These are phyloP conservation scores for Staphylotrichum longicolle DNA, from an alignment of 495 filamentous ascomycete genomes.

Conservation along the genomic window DNA sequence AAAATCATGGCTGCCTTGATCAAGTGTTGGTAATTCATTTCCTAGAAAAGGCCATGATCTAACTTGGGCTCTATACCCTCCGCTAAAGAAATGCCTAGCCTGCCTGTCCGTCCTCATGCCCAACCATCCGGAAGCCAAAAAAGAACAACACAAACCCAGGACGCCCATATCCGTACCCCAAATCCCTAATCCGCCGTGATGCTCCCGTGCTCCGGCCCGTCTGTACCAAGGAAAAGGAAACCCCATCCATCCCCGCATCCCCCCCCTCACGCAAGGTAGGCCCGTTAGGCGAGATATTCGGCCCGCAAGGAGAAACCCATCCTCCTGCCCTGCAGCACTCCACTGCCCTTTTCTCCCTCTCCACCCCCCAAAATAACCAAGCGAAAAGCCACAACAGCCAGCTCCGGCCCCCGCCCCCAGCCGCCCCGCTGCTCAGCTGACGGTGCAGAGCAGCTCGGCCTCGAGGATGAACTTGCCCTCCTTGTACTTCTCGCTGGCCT, in stretches of 20 bases:
- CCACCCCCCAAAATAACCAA: background rate
- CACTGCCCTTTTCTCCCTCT: background rate
- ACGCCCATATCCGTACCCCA: background rate
- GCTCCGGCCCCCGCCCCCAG: no score
- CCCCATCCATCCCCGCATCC: background rate
- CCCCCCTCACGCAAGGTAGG: background rate
- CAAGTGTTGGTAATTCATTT: no score
- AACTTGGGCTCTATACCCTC: no score
- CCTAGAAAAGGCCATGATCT: no score
- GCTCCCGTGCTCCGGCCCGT: background rate
- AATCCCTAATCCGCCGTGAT: constrained; percentile 1
- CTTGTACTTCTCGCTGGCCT: constrained; percentile 92
- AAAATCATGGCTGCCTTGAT: no score
- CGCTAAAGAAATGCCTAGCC: no score
- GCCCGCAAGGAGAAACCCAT: background rate
- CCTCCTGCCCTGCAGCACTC: background rate
- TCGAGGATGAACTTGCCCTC: constrained; percentile 98
- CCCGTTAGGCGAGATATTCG: no score
- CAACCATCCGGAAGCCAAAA: background rate
- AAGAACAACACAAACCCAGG: background rate
- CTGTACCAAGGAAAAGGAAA: background rate
- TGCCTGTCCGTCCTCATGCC: no score
- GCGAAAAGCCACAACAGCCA: no score
- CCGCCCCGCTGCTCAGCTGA: constrained; percentile 32
- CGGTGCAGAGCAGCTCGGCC: constrained; percentile 81